Evolutionary conservation across 1,139 yeast species (phyloP), one percentile per base, ranked within the genome.

Genomic region (Hyphopichia wangnamkhiaoensis): DNA sequence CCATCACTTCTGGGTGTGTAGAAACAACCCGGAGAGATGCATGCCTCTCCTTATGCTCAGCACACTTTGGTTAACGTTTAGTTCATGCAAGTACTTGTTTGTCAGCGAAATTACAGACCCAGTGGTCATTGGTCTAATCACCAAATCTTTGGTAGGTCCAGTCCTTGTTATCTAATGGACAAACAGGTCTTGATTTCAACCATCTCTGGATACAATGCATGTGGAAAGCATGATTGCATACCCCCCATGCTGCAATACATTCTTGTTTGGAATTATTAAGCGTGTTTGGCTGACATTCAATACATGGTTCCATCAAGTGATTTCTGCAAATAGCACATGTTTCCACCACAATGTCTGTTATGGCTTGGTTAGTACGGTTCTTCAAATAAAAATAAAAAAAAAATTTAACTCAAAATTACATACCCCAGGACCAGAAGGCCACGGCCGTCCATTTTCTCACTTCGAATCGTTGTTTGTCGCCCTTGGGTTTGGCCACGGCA

Each of bases 401-500:
- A 26, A 26, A 21, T 19, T 31, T 8, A 6, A 19, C 5, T 31
- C 10, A 19, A 5, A 23, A n/a, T 12, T 56, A 73, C 76, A 57
- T 73, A 74, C 82, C 98, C 98, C 98, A 94, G 1, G 97, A 90
- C 99, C 99, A 94, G 58, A 93, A 90, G 14, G 98, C 98, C 38
- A 94, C 98, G 0, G 98, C 98, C 13, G 96, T 90, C 98, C 98
- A 93, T 71, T 73, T 73, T 53, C 71, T 73, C 19, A 73, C 76
- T 47, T 73, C 79, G 43, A 73, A 73, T 41, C 68, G 61, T 37
- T 69, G 70, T 42, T 70, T 70, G 27, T 53, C 46, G 21, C 39
- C 38, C 36, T 43, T 45, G 18, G 38, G 26, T 25, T 44, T 44
- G 17, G 40, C 16, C 16, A 26, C 8, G 10, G n/a, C 24, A 3